Evolutionary conservation across 2,329 filamentous ascomycete species (phyloP).

Genomic region (Harringtonia lauricola): DNA sequence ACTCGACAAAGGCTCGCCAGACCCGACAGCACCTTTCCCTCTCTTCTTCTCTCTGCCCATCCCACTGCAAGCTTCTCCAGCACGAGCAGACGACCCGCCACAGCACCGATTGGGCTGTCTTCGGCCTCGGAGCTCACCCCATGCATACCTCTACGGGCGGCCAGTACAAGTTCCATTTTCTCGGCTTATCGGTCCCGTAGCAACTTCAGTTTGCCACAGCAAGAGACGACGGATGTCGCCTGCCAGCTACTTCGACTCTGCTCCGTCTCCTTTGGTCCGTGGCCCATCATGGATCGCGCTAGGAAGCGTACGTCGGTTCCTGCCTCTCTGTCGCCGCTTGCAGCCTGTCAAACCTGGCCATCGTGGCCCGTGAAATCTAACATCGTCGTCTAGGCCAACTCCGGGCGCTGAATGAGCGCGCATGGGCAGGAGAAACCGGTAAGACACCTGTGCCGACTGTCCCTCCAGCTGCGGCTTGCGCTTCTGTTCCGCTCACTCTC

Average conservation of each 20-base stretch:
- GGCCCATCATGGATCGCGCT: constrained; percentile 50
- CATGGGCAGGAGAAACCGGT: constrained; percentile 88
- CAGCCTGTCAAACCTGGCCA: background rate
- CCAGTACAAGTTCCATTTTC: constrained; percentile 28
- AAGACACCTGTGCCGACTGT: constrained; percentile 10
- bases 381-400: constrained; percentile 58
- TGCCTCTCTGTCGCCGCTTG: background rate
- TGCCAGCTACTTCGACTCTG: background rate
- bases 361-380: background rate
- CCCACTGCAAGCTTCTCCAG: too few species aligned
- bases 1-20: background rate
- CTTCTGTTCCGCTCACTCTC: background rate
- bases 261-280: constrained; percentile 9
- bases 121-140: constrained; percentile 17
- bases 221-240: constrained; percentile 8
- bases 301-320: constrained; percentile 43
- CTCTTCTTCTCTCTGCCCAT: too few species aligned
- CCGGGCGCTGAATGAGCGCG: constrained; percentile 74
- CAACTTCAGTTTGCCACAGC: constrained; percentile 10
- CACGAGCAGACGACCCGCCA: background rate
- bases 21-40: background rate
- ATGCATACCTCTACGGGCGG: constrained; percentile 33
- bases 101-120: constrained; percentile 5
- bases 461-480: too few species aligned
- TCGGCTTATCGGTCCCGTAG: constrained; percentile 32